These are phyloP conservation scores for Fagopyrum tataricum DNA, from an alignment of 148 eudicot species.

Conservation along the genomic window DNA sequence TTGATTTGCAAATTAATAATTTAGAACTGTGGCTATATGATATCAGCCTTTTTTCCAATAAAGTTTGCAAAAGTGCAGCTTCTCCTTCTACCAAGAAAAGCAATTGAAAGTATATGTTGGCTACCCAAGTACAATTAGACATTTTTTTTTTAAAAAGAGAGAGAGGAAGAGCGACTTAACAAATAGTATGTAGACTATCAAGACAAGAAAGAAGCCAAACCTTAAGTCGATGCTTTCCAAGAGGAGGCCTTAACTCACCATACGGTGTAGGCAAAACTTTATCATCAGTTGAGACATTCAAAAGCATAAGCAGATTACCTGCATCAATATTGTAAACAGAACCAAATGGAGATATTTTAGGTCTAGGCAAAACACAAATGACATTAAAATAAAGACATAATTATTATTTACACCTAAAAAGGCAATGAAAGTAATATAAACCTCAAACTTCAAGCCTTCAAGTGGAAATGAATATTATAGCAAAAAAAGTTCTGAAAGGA, in stretches of 20 bases:
- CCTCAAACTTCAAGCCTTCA: constrained; percentile 6
- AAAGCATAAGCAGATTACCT: constrained; percentile 78
- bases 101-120: neutral
- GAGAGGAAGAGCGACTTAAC: neutral
- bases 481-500: neutral
- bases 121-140: neutral
- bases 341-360: neutral
- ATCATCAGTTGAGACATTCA: constrained; percentile 77
- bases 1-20: no score
- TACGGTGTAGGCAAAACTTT: constrained; percentile 78
- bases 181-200: neutral
- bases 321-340: constrained; percentile 16
- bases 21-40: no score
- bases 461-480: neutral
- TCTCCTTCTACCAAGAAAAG: no score
- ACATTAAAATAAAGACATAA: neutral
- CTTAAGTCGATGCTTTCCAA: constrained; percentile 94
- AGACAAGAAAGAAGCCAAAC: constrained; percentile 30
- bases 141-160: no score
- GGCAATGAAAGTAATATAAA: neutral
- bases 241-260: constrained; percentile 91
- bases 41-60: no score
- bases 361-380: neutral
- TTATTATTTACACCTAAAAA: neutral
- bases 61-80: no score